Conservation (phyloP, 441 rosid species). For the Erodium chrysanthum region DNA sequence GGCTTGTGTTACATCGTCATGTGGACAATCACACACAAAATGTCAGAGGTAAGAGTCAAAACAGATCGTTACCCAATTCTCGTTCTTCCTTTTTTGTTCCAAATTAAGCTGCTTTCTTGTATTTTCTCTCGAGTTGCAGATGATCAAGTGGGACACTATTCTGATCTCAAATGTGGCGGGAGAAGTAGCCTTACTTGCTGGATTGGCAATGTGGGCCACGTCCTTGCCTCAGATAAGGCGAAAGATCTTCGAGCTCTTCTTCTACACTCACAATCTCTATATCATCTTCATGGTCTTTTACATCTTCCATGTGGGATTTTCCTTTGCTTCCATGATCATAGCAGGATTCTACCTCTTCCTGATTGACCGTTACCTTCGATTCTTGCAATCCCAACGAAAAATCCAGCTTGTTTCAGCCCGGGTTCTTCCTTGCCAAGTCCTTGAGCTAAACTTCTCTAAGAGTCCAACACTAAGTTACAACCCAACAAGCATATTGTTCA, state of each 20-base stretch:
- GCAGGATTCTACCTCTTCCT: constrained; percentile 63
- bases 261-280: constrained; percentile 52
- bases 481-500: constrained; percentile 39
- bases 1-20: constrained; percentile 37
- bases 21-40: constrained; percentile 27
- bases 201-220: constrained; percentile 45
- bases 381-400: constrained; percentile 45
- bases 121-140: constrained; percentile 24
- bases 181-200: constrained; percentile 44
- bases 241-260: constrained; percentile 53
- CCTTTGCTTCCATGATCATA: constrained; percentile 34
- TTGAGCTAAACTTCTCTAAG: constrained; percentile 50
- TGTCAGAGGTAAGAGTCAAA: constrained; percentile 27
- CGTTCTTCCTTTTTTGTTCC: not conserved
- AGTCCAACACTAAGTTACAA: constrained; percentile 32
- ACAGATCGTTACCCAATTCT: not conserved
- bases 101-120: not conserved
- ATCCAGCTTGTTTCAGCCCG: constrained; percentile 48
- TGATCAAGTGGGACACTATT: constrained; percentile 32
- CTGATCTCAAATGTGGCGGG: constrained; percentile 43
- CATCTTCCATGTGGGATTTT: constrained; percentile 49
- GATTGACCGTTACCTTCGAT: constrained; percentile 51
- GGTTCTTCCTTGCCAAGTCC: constrained; percentile 32
- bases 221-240: constrained; percentile 40
- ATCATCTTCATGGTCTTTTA: constrained; percentile 46